Base-by-base conservation (phyloP, 2,329 filamentous ascomycete genomes). In the Aschersonia sp. region DNA sequence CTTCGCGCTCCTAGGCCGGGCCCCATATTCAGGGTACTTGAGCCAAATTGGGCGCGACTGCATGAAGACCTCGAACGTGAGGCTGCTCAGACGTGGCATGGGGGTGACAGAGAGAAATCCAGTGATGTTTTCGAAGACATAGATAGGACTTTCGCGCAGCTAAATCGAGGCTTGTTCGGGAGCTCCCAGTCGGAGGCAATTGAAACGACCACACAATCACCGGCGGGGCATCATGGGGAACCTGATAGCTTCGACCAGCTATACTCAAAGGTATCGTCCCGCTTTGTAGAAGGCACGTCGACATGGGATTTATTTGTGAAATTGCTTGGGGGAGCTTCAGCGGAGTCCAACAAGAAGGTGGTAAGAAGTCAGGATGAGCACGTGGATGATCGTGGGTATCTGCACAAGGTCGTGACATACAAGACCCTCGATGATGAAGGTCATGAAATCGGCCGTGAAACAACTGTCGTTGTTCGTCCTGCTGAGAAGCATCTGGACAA, bases 231-330 rank as follows among this genome's bases (percentile, higher is more conserved):
- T n/a, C 49, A 29, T 31, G 30, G 42, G 9, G 49, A 53, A 30
- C 60, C 67, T 2, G 55, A 61, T 20, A 57, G 63, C 9, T 68
- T 70, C 49, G 61, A 68, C 30, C 69, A 73, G 9, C 54, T 72
- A n/a, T 71, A 66, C 49, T 58, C 59, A 0, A 53, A 60, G 9
- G 53, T 72, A 9, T 57, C 61, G 9, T 67, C 67, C 5, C 60
- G 60, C 5, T 64, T 66, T 45, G 55, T 63, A 30, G 57, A 62
- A 7, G 61, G 59, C 1, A 60, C 65, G 48, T 65, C 61, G 45
- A 64, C 69, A 1, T 68, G 70, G 54, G 63, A 67, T 50, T 60
- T 60, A 0, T 65, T 73, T 30, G 52, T 67, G 45, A 68, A 65
- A 9, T 38, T 38, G 4, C 12, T 38, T 38, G 7, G 35, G 12